Percentiles rank a stretch among this genome's conserved stretches.
These are phyloP conservation scores for Garcia nutans DNA, from an alignment of 345 rosid genomes.

Conservation along the genomic window DNA sequence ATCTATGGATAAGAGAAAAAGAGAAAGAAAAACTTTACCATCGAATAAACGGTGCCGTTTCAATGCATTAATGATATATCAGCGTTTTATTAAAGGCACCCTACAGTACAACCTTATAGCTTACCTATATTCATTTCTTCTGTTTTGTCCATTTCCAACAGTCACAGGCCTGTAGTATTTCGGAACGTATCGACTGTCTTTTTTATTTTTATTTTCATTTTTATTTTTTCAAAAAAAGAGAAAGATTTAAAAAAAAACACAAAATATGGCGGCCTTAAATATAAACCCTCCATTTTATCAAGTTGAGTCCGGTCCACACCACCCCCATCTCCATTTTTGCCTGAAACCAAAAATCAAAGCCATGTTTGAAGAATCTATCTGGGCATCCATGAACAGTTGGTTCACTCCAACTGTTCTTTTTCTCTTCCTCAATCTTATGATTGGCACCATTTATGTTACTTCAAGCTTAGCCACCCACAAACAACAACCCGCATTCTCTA, in stretches of 20 bases:
- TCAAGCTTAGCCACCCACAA: constrained; percentile 49
- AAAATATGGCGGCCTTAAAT: background rate
- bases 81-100: constrained; percentile 1
- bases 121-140: background rate
- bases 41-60: background rate
- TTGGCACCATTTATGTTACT: constrained; percentile 65
- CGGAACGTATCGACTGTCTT: constrained; percentile 6
- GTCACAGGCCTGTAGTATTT: background rate
- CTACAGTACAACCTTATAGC: constrained; percentile 3
- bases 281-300: background rate
- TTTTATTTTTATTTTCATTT: background rate
- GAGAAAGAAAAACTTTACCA: too few relatives aligned
- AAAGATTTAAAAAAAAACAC: too few relatives aligned
- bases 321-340: background rate
- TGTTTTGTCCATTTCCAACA: constrained; percentile 18
- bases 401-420: constrained; percentile 72
- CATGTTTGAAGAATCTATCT: constrained; percentile 57
- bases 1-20: too few relatives aligned
- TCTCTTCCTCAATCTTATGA: constrained; percentile 67
- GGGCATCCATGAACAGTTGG: constrained; percentile 73
- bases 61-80: background rate
- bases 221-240: background rate
- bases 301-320: background rate
- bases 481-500: background rate
- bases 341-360: background rate